phyloP scores from a whole-genome alignment of 2,329 filamentous ascomycete genomes.

The Fusarium sp. region DNA sequence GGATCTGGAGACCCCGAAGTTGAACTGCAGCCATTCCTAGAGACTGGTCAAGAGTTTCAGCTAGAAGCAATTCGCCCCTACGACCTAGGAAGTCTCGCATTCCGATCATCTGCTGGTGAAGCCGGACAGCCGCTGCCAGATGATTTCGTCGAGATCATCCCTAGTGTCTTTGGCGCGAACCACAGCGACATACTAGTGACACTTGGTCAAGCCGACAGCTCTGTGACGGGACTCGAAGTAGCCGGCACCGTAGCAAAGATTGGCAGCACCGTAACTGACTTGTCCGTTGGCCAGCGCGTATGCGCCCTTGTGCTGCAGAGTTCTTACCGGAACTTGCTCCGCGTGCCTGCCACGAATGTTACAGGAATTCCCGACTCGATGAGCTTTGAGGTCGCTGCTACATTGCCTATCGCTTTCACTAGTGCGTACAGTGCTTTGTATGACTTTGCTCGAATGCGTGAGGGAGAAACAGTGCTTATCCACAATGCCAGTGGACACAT shows the following conservation, averaged over 20 bases:
- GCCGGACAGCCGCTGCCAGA: no score
- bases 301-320: neutral
- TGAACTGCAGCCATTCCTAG: no score
- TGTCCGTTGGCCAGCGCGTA: neutral
- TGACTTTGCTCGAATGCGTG: slow-evolving; percentile 11
- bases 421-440: slow-evolving; percentile 26
- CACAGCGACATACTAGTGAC: neutral
- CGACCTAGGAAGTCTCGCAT: no score
- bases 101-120: no score
- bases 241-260: neutral
- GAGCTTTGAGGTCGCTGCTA: slow-evolving; percentile 18
- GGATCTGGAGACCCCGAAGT: no score
- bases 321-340: neutral
- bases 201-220: neutral
- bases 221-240: neutral
- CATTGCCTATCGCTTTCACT: slow-evolving; percentile 14
- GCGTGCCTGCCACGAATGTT: neutral
- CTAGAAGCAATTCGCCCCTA: no score
- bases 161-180: no score
- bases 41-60: no score
- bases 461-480: slow-evolving; percentile 46
- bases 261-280: neutral
- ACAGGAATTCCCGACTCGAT: slow-evolving; percentile 9
- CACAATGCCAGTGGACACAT: slow-evolving; percentile 36
- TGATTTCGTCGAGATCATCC: no score